A percentile compares a stretch with the other conserved stretches of the same genome.
phyloP scores from a whole-genome alignment of 164 flowering plant genomes.

The Magnolia officinalis region DNA sequence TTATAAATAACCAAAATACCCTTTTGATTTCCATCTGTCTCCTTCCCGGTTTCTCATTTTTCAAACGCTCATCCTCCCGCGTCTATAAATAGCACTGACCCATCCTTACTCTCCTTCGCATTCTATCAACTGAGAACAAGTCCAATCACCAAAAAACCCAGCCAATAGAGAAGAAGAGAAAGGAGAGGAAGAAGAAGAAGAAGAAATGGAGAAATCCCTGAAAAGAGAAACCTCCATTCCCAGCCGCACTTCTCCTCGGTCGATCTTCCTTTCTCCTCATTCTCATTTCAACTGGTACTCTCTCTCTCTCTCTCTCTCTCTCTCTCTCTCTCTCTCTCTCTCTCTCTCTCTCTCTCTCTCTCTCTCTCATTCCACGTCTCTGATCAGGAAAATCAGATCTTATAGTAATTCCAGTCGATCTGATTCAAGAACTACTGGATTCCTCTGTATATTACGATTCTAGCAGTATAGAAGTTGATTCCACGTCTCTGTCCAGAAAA shows the following conservation, averaged over 20 bases:
- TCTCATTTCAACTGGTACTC: conserved; percentile 37
- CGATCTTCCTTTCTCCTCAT: conserved; percentile 21
- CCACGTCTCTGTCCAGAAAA: not conserved
- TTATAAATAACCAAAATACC: not conserved
- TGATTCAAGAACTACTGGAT: not conserved
- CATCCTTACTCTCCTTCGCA: not conserved
- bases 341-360: conserved; percentile 13
- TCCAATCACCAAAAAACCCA: too few relatives aligned
- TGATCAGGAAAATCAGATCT: not conserved
- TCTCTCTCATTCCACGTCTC: not conserved
- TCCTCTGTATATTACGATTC: not conserved
- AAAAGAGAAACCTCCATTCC: conserved; percentile 30
- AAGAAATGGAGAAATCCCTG: conserved; percentile 29
- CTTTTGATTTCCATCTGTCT: not conserved
- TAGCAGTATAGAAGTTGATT: not conserved
- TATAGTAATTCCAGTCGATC: not conserved
- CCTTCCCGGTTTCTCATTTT: not conserved
- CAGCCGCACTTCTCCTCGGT: conserved; percentile 42
- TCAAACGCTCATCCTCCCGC: conserved; percentile 12
- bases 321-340: conserved; percentile 8
- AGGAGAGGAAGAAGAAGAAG: not conserved
- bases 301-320: conserved; percentile 18
- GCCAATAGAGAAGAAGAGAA: too few relatives aligned
- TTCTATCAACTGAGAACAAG: not conserved
- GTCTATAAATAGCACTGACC: conserved; percentile 6